Conservation (phyloP, 352 stramenopile genomes). For the Globisporangium lucens region DNA sequence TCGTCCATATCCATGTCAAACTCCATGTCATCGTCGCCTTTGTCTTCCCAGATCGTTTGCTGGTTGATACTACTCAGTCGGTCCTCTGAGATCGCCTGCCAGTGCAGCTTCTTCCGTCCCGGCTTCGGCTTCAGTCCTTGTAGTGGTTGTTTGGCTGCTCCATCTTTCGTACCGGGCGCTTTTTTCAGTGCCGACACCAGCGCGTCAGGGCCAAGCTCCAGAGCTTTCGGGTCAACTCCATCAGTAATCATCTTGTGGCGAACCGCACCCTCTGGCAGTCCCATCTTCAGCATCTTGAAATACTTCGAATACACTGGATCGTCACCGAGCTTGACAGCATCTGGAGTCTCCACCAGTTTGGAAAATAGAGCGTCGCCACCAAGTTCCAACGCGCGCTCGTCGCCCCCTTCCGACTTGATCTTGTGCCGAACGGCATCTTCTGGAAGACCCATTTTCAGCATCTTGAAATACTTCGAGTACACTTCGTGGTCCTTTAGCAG, state of each 20-base stretch:
- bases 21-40: slow-evolving; percentile 57
- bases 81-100: slow-evolving; percentile 84
- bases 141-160: slow-evolving; percentile 10
- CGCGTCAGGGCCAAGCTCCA: slow-evolving; percentile 67
- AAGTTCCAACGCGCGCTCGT: slow-evolving; percentile 56
- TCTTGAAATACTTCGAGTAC: slow-evolving; percentile 91
- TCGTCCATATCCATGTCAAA: slow-evolving; percentile 89
- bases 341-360: slow-evolving; percentile 22
- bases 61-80: slow-evolving; percentile 65
- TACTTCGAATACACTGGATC: slow-evolving; percentile 82
- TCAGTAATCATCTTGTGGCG: slow-evolving; percentile 77
- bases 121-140: slow-evolving; percentile 22
- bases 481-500: slow-evolving; percentile 46
- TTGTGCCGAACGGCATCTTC: slow-evolving; percentile 84
- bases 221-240: slow-evolving; percentile 39
- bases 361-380: slow-evolving; percentile 46
- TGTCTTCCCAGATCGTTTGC: slow-evolving; percentile 83
- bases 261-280: slow-evolving; percentile 80
- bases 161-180: not conserved
- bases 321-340: slow-evolving; percentile 35
- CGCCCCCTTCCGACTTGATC: slow-evolving; percentile 57
- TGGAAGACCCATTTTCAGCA: slow-evolving; percentile 89
- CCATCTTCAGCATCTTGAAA: slow-evolving; percentile 93
- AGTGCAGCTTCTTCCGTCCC: slow-evolving; percentile 87
- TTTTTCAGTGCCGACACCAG: slow-evolving; percentile 36